A percentile compares a stretch with the other conserved stretches of the same genome.
These are phyloP conservation scores for Paraconiothyrium sp. DNA, from an alignment of 2,329 filamentous ascomycete genomes.

Conservation along the genomic window DNA sequence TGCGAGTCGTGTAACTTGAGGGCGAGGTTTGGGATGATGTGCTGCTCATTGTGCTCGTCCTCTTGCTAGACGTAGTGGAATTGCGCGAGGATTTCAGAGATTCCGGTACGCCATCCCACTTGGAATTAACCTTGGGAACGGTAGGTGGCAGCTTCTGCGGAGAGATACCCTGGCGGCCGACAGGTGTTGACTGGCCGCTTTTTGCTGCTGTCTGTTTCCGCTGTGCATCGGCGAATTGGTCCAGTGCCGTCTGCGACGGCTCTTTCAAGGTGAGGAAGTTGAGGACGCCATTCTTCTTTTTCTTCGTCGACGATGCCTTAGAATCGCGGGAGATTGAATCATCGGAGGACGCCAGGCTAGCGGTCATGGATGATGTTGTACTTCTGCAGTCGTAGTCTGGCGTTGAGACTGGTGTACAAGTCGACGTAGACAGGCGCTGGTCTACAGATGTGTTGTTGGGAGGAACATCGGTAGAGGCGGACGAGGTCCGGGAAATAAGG, in stretches of 20 bases:
- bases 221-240: conserved; percentile 57
- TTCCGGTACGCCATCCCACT: conserved; percentile 63
- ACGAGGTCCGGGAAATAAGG: conserved; percentile 22
- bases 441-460: conserved; percentile 8
- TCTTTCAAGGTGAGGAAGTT: conserved; percentile 60
- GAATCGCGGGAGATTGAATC: conserved; percentile 38
- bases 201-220: conserved; percentile 50
- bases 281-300: conserved; percentile 51
- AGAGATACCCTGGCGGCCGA: conserved; percentile 47
- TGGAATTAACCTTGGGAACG: conserved; percentile 64
- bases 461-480: conserved; percentile 15
- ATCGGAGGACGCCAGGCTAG: conserved; percentile 47
- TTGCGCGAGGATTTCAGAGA: conserved; percentile 40
- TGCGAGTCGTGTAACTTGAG: conserved; percentile 15
- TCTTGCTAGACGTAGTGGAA: conserved; percentile 27
- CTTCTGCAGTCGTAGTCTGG: conserved; percentile 28
- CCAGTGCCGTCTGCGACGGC: conserved; percentile 58
- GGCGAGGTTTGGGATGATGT: conserved; percentile 28
- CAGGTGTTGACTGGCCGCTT: conserved; percentile 35
- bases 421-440: conserved; percentile 13
- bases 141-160: conserved; percentile 57
- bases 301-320: conserved; percentile 39
- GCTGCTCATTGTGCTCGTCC: conserved; percentile 32
- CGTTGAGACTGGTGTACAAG: conserved; percentile 12
- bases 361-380: conserved; percentile 33